These are phyloP conservation scores for Mycena vulgaris DNA, from an alignment of 768 basidiomycete genomes.

Conservation along the genomic window DNA sequence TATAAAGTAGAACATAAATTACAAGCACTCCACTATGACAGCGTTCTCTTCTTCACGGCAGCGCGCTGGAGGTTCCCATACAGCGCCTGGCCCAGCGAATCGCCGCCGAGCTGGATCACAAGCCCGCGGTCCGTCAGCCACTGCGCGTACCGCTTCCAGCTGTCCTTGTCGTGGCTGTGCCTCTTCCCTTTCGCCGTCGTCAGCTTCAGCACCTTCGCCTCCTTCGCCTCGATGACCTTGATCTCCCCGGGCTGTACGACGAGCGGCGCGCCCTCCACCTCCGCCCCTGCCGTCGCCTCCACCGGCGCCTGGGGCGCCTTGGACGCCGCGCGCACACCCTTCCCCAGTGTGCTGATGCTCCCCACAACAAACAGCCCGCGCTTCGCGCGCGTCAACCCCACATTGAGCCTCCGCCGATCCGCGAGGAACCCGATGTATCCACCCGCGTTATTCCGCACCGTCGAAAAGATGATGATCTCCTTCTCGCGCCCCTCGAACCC, in stretches of 20 bases:
- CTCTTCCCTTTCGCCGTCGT: slow-evolving; percentile 25
- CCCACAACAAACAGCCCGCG: slow-evolving; percentile 89
- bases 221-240: slow-evolving; percentile 32
- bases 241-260: slow-evolving; percentile 32
- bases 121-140: slow-evolving; percentile 67
- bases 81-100: slow-evolving; percentile 58
- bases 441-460: slow-evolving; percentile 84
- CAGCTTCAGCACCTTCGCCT: slow-evolving; percentile 36
- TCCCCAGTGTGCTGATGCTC: slow-evolving; percentile 75
- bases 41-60: neutral
- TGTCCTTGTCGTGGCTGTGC: slow-evolving; percentile 59
- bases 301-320: too few relatives aligned
- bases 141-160: slow-evolving; percentile 75
- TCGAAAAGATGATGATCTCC: slow-evolving; percentile 92
- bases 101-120: slow-evolving; percentile 64
- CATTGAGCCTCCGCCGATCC: slow-evolving; percentile 89
- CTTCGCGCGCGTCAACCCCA: slow-evolving; percentile 91
- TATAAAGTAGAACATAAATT: slow-evolving; percentile 18
- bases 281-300: slow-evolving; percentile 29
- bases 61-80: slow-evolving; percentile 53
- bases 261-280: slow-evolving; percentile 18
- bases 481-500: slow-evolving; percentile 97
- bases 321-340: slow-evolving; percentile 62
- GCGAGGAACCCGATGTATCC: slow-evolving; percentile 93
- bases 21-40: neutral